Percentiles rank a stretch among this genome's conserved stretches.
Evolutionary conservation across 163 green algal genomes (phyloP).

Genomic region (Prototheca wickerhamii): DNA sequence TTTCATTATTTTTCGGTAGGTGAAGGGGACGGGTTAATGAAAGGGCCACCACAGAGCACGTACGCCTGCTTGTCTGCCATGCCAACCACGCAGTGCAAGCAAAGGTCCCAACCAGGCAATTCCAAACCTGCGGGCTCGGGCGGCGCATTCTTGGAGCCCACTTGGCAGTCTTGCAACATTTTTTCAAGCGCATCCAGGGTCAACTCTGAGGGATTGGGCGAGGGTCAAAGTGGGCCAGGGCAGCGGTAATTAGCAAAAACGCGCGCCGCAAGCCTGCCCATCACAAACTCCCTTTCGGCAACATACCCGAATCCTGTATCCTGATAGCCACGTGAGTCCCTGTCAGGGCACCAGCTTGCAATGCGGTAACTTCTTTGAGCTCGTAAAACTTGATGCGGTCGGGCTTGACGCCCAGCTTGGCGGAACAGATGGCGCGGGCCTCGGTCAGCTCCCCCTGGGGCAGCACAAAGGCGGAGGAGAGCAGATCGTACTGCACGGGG

Average conservation of each 20-base stretch:
- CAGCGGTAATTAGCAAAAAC: no score
- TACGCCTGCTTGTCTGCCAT: no score
- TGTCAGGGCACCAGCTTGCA: background rate
- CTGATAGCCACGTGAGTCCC: background rate
- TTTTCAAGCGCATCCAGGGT: conserved; percentile 21
- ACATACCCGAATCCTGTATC: conserved; percentile 1
- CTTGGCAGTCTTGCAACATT: conserved; percentile 20
- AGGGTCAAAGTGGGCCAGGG: no score
- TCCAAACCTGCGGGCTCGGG: background rate
- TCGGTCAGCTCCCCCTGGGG: background rate
- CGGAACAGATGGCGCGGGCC: background rate
- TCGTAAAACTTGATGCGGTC: background rate
- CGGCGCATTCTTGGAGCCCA: background rate
- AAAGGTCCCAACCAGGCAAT: no score
- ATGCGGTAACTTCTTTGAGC: background rate
- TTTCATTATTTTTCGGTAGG: background rate
- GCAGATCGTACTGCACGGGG: background rate
- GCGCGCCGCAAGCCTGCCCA: no score
- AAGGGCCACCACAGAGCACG: no score
- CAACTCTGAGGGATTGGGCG: conserved; percentile 15
- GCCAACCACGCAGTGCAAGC: no score
- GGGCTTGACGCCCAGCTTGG: background rate
- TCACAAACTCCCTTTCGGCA: background rate
- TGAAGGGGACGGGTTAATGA: background rate
- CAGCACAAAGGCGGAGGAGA: background rate